Base-by-base conservation (phyloP, 441 rosid species). In the Aquilaria agallochum region DNA sequence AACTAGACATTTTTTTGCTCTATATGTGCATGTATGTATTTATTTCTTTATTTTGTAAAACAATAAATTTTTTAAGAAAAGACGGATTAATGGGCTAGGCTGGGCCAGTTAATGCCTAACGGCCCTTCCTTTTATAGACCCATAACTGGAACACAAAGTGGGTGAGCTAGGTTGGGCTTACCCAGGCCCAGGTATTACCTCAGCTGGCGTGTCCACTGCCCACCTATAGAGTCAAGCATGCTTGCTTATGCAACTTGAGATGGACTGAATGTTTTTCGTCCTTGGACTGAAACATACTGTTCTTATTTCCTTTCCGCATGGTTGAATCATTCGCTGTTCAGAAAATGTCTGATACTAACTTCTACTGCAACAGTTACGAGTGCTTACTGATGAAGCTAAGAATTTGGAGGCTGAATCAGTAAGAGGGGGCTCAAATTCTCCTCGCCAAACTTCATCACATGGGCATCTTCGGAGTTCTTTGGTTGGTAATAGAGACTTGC, bases 381-480 rank as follows among this genome's bases (percentile, higher is more conserved):
- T 75, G 86, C 67, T 89, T 71, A 68, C 31, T 2, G 77, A 82
- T 3, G 94, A 94, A 80, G 87, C 88, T 4, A 82, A 80, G 74
- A 65, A 6, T 61, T 71, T 87, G 75, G 94, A 87, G 79, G 65
- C 72, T 31, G 86, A 84, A 68, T 72, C 66, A 50, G 49, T 56
- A 2, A 80, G 68, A 69, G 83, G 71, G 48, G 89, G 83, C 33
- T 62, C 76, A 0, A 74, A 76, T 70, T 67, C 83, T 31, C 70
- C 80, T 12, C 72, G 68, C 15, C 71, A 52, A 27, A 67, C 49
- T 42, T 56, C 68, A 15, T 59, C 82, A 53, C 74, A 68, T 59
- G 76, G 76, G 48, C 52, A 34, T 14, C 79, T 84, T 56, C 85
- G 69, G 63, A 74, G 72, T 60, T 52, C 65, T 50, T 64, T 59